These are phyloP conservation scores for Blastocystis sp. DNA, from an alignment of 352 stramenopile species.

Conservation along the genomic window DNA sequence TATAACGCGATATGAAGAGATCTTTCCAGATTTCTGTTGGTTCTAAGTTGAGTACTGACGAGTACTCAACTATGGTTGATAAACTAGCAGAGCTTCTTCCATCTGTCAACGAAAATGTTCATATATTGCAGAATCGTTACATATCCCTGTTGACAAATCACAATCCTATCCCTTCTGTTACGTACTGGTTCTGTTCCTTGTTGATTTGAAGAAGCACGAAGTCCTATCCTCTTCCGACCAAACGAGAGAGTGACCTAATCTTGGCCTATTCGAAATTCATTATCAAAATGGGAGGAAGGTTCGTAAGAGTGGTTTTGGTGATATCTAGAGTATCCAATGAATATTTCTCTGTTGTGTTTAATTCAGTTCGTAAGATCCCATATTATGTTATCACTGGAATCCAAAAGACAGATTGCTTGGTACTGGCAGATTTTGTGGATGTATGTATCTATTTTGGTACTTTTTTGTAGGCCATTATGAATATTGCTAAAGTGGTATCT, in stretches of 20 bases:
- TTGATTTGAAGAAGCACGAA: neutral
- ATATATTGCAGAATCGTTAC: neutral
- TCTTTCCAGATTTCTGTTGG: slow-evolving; percentile 1
- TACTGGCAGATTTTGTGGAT: neutral
- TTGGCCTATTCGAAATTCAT: slow-evolving; percentile 9
- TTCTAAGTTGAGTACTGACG: neutral
- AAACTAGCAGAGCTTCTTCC: neutral
- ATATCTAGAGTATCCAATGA: neutral
- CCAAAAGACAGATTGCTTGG: neutral
- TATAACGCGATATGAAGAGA: neutral
- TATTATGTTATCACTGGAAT: neutral
- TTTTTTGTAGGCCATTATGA: neutral
- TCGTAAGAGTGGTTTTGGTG: neutral
- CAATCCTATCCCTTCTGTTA: neutral
- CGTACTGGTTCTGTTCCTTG: neutral
- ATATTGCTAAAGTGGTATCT: neutral
- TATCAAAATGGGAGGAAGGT: slow-evolving; percentile 21
- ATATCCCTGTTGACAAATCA: neutral
- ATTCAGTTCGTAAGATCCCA: slow-evolving; percentile 15
- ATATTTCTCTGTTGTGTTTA: slow-evolving; percentile 25
- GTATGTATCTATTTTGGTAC: neutral
- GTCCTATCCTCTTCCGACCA: slow-evolving; percentile 21
- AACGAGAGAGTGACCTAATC: neutral
- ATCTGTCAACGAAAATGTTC: neutral
- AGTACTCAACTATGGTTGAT: slow-evolving; percentile 10